Conservation (phyloP, 495 filamentous ascomycete genomes). For the Talaromyces borbonicus region DNA sequence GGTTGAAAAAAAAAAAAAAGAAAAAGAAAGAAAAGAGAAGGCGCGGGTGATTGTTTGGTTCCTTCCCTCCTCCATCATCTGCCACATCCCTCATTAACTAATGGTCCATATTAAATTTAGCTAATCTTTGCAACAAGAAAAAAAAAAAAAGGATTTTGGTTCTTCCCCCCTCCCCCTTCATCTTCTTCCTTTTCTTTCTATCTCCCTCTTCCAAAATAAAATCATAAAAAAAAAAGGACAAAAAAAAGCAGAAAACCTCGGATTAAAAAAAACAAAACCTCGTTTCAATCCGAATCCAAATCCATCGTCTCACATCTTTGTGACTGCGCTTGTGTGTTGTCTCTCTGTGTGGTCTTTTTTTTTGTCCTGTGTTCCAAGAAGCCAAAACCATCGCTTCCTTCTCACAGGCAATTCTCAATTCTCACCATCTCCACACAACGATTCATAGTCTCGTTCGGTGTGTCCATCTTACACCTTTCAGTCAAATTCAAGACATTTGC, state of each 20-base stretch:
- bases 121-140: too few species aligned
- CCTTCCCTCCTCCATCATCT: constrained; percentile 11
- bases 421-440: constrained; percentile 1
- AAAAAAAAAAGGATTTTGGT: constrained; percentile 23
- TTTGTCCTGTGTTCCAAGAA: constrained; percentile 7
- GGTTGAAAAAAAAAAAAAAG: constrained; percentile 7
- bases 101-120: too few species aligned
- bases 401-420: constrained; percentile 3
- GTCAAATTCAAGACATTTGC: neutral
- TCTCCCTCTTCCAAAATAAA: constrained; percentile 40
- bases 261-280: constrained; percentile 31
- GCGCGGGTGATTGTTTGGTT: too few species aligned
- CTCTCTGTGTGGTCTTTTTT: too few species aligned
- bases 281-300: constrained; percentile 12
- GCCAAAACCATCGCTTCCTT: constrained; percentile 7
- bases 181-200: constrained; percentile 30
- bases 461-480: constrained; percentile 2
- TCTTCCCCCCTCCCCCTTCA: constrained; percentile 32
- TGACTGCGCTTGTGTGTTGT: constrained; percentile 27
- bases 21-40: constrained; percentile 9
- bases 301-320: too few species aligned
- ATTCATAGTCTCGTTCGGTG: constrained; percentile 3
- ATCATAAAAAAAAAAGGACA: constrained; percentile 31
- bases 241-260: constrained; percentile 27
- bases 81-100: constrained; percentile 15